phyloP scores from a whole-genome alignment of 2,329 filamentous ascomycete genomes.

The Emergomyces orientalis region DNA sequence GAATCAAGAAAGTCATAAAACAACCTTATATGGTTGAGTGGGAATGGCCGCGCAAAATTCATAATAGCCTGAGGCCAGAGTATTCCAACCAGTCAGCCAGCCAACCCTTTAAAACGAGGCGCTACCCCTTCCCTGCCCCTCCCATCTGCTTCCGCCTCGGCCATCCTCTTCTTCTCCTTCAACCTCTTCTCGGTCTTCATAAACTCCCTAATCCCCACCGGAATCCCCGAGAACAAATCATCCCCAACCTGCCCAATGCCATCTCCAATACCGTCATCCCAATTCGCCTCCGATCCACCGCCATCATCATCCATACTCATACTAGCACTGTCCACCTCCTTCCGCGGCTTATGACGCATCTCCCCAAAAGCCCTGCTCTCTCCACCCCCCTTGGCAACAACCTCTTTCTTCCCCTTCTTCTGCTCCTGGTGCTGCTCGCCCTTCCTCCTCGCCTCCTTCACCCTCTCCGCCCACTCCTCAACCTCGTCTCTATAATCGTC shows the following conservation, averaged over 20 bases:
- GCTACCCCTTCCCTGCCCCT: not conserved
- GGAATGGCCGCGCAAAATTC: not conserved
- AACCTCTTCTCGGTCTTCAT: conserved; percentile 94
- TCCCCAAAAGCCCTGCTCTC: conserved; percentile 13
- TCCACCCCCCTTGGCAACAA: not conserved
- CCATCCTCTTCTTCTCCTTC: conserved; percentile 60
- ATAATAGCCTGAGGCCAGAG: not conserved
- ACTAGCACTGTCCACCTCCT: conserved; percentile 42
- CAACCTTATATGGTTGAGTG: not conserved
- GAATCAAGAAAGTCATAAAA: not conserved
- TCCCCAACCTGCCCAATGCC: conserved; percentile 39
- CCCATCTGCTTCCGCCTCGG: conserved; percentile 29
- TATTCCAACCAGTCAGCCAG: not conserved
- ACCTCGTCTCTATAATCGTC: conserved; percentile 83
- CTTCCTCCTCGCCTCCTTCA: conserved; percentile 49
- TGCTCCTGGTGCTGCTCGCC: conserved; percentile 17
- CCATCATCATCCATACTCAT: conserved; percentile 71
- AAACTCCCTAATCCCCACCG: conserved; percentile 89
- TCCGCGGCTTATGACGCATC: conserved; percentile 25
- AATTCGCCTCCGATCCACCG: conserved; percentile 62
- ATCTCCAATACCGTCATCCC: conserved; percentile 35
- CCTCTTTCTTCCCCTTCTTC: not conserved
- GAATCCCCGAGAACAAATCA: conserved; percentile 68
- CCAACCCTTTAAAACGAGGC: not conserved
- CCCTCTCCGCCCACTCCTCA: conserved; percentile 70